Base-by-base conservation (phyloP, 345 rosid genomes). In the Limnanthes douglasii region DNA sequence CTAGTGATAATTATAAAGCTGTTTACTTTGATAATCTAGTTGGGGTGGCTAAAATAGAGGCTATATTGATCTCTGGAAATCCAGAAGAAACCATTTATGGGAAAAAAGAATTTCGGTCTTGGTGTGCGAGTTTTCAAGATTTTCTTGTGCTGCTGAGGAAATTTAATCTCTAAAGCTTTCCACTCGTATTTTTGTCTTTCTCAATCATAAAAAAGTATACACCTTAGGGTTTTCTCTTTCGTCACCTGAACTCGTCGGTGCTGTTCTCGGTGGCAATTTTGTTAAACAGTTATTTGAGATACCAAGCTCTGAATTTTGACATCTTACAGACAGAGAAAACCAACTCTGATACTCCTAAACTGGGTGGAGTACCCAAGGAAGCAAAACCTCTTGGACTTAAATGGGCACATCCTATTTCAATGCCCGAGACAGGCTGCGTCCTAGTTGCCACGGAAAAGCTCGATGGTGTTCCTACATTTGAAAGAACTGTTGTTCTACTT, bases 381-480 rank as follows among this genome's bases (percentile, higher is more conserved):
- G 48, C 81, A 0, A 79, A 70, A 58, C 64, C 75, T 1, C 62
- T 66, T 0, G 61, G 79, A 21, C 21, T 44, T 35, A 83, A 74
- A 46, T 88, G 97, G 97, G 97, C 97, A 6, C 97, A 88, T 40
- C 97, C 97, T 1, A 72, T 88, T 60, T 68, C 81, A 2, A 70
- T 68, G 9, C 97, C 94, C 19, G 97, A 88, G 69, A 70, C 80
- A 4, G 97, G 95, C 13, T 83, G 84, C 11, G 86, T 88, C 61
- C 86, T 88, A 41, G 84, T 88, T 39, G 97, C 97, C 15, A 88
- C 95, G 2, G 86, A 79, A 72, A 83, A 79, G 68, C 84, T 88
- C 18, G 95, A 88, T 9, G 90, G 93, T 28, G 67, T 79, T 18
- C 65, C 66, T 28, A 64, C 90, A 15, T 88, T 88, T 34, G 92